A percentile compares a stretch with the other conserved stretches of the same genome.
Evolutionary conservation across 2,329 filamentous ascomycete species (phyloP).

Genomic region (Phyllosticta citriasiana): DNA sequence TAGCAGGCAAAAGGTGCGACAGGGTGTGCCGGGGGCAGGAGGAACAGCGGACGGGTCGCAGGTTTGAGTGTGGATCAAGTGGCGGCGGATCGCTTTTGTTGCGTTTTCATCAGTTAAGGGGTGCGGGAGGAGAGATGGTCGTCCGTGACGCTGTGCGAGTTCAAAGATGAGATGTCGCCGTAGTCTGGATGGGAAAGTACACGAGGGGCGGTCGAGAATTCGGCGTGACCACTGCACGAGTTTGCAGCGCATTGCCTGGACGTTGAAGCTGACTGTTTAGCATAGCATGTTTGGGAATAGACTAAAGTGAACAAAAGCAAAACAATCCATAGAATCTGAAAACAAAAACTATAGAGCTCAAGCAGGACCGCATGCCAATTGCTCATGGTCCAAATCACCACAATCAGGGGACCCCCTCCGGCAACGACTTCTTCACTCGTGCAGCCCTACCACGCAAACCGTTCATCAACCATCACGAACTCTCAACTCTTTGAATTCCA

Average conservation of each 20-base stretch:
- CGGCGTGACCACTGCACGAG: not conserved
- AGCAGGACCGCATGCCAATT: not conserved
- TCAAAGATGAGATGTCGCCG: not conserved
- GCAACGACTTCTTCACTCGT: not conserved
- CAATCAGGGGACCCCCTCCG: not conserved
- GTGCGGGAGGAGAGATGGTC: not conserved
- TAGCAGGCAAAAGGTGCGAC: not conserved
- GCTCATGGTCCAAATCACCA: not conserved
- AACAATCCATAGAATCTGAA: not conserved
- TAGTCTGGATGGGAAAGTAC: not conserved
- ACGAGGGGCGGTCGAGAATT: not conserved
- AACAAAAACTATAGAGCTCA: not conserved
- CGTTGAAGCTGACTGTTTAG: not conserved
- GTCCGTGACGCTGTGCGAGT: not conserved
- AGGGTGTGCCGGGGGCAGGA: not conserved
- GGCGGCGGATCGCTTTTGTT: not conserved
- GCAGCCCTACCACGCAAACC: not conserved
- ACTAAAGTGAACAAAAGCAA: not conserved
- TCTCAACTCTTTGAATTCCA: not conserved
- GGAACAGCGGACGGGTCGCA: not conserved
- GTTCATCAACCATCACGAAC: not conserved
- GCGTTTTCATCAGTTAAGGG: not conserved
- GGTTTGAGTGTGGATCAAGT: not conserved
- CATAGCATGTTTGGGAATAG: too few species aligned
- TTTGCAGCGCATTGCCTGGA: not conserved